Evolutionary conservation across 345 rosid genomes (phyloP).

Genomic region (Pelargonium nanum): DNA sequence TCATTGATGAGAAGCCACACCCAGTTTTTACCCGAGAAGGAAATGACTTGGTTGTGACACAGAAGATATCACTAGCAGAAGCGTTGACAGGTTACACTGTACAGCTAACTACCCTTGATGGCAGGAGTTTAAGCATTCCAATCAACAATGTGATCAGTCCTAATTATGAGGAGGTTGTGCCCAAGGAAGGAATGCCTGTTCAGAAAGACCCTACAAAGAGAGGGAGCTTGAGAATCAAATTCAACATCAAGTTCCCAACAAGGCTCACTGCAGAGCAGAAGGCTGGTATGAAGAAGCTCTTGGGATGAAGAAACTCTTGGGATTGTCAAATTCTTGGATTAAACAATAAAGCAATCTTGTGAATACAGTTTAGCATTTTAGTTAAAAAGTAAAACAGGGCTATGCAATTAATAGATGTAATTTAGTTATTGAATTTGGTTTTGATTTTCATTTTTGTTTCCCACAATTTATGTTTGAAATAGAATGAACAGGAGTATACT

Average conservation of each 20-base stretch:
- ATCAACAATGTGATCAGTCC: conserved; percentile 59
- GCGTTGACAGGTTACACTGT: conserved; percentile 58
- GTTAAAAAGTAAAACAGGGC: not conserved
- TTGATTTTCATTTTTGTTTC: not conserved
- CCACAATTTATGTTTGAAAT: too few species aligned
- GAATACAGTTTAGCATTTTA: not conserved
- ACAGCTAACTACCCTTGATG: conserved; percentile 50
- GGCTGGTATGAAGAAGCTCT: conserved; percentile 60
- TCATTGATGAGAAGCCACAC: conserved; percentile 81
- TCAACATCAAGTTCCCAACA: conserved; percentile 54
- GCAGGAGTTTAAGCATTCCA: conserved; percentile 51
- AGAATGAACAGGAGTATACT: too few species aligned
- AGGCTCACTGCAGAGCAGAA: conserved; percentile 67
- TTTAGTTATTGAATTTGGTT: not conserved
- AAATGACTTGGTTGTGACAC: conserved; percentile 55
- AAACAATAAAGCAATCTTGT: not conserved
- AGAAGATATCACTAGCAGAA: conserved; percentile 55
- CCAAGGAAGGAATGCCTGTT: conserved; percentile 75
- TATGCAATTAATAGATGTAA: not conserved
- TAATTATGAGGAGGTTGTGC: conserved; percentile 64
- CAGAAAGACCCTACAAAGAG: conserved; percentile 59
- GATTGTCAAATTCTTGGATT: not conserved
- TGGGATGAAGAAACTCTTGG: conserved; percentile 20
- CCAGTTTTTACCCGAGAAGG: conserved; percentile 66
- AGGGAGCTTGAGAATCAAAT: conserved; percentile 75